These are phyloP conservation scores for Coniochaeta ligniaria DNA, from an alignment of 2,329 filamentous ascomycete species.

Conservation along the genomic window DNA sequence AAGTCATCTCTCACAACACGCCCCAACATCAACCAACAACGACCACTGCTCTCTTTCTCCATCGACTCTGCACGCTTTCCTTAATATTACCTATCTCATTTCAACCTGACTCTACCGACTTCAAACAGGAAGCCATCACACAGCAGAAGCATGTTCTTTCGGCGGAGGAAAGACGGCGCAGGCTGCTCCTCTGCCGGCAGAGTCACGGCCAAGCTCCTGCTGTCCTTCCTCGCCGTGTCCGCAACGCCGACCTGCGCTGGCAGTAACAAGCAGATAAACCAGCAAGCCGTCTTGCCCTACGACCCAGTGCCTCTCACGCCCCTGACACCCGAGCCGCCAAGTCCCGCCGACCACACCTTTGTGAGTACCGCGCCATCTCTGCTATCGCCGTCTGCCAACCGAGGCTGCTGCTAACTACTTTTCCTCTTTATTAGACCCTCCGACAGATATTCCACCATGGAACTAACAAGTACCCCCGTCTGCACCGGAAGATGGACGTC, in stretches of 20 bases:
- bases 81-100: not conserved
- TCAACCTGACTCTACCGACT: not conserved
- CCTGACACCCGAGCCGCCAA: conserved; percentile 34
- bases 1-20: not conserved
- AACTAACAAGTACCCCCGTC: conserved; percentile 65
- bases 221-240: conserved; percentile 60
- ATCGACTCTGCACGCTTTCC: not conserved
- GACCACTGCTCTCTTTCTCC: not conserved
- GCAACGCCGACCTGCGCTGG: conserved; percentile 27
- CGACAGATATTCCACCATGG: conserved; percentile 93
- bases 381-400: not conserved
- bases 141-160: conserved; percentile 16
- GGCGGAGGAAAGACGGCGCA: conserved; percentile 17
- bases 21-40: not conserved
- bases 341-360: conserved; percentile 49
- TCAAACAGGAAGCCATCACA: not conserved
- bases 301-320: conserved; percentile 32
- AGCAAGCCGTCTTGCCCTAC: conserved; percentile 35
- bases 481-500: conserved; percentile 74
- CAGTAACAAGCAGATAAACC: conserved; percentile 19
- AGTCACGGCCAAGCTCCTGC: conserved; percentile 55
- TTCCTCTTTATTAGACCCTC: conserved; percentile 41
- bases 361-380: conserved; percentile 21
- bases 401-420: conserved; percentile 6
- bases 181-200: conserved; percentile 50